A percentile compares a stretch with the other conserved stretches of the same genome.
Conservation (phyloP, 768 basidiomycete genomes). For the Gloeostereum incarnatum region DNA sequence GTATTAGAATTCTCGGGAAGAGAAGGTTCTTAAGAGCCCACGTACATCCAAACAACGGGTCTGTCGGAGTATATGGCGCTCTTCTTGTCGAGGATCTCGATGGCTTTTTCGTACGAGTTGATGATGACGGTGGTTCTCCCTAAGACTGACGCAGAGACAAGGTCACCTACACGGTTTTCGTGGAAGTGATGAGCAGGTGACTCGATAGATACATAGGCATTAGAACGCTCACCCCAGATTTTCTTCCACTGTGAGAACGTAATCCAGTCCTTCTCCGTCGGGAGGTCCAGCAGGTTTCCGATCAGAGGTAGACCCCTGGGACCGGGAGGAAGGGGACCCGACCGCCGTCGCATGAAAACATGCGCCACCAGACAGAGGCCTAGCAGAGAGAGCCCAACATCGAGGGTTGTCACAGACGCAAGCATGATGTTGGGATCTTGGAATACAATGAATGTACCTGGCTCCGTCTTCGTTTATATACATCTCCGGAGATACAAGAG, state of each 20-base stretch:
- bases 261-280: slow-evolving; percentile 6
- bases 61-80: slow-evolving; percentile 27
- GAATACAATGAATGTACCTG: no score
- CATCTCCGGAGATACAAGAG: no score
- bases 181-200: not conserved
- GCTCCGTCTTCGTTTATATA: no score
- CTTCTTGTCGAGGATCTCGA: slow-evolving; percentile 15
- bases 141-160: slow-evolving; percentile 13
- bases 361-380: not conserved
- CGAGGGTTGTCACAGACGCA: not conserved
- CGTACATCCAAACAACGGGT: slow-evolving; percentile 25
- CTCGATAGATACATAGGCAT: not conserved
- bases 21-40: slow-evolving; percentile 8
- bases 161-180: slow-evolving; percentile 12
- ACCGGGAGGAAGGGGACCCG: slow-evolving; percentile 7
- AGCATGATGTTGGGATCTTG: no score
- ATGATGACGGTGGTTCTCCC: slow-evolving; percentile 14
- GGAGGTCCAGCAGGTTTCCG: slow-evolving; percentile 9
- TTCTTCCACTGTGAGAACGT: slow-evolving; percentile 7
- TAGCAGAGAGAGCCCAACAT: no score
- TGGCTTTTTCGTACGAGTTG: slow-evolving; percentile 10
- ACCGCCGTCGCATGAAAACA: not conserved
- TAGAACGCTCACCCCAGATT: slow-evolving; percentile 7
- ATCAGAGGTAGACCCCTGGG: slow-evolving; percentile 7
- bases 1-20: slow-evolving; percentile 10